phyloP scores from a whole-genome alignment of 2,329 filamentous ascomycete species.

The Colletotrichum plurivorum region DNA sequence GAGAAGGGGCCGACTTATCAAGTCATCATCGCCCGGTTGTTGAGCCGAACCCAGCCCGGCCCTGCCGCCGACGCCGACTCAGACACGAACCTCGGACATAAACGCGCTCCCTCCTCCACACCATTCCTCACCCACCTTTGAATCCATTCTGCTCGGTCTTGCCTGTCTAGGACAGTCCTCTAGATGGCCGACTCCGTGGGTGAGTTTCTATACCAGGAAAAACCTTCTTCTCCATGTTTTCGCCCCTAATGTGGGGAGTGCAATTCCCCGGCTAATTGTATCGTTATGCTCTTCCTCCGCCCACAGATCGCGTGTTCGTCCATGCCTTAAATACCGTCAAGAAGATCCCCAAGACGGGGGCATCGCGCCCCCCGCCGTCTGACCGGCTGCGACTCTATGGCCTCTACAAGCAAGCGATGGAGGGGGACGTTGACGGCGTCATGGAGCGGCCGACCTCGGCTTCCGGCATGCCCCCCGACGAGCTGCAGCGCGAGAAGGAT shows the following conservation, averaged over 20 bases:
- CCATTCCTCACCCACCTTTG: slow-evolving; percentile 11
- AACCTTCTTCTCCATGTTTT: slow-evolving; percentile 26
- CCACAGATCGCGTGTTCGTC: slow-evolving; percentile 93
- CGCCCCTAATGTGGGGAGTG: slow-evolving; percentile 43
- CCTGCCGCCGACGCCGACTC: slow-evolving; percentile 28
- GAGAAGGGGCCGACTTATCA: slow-evolving; percentile 21
- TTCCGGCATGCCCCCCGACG: slow-evolving; percentile 63
- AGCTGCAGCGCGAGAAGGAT: slow-evolving; percentile 71
- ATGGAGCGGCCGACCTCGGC: slow-evolving; percentile 82
- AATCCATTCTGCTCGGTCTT: slow-evolving; percentile 4
- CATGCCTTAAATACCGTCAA: slow-evolving; percentile 99
- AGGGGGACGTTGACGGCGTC: slow-evolving; percentile 94
- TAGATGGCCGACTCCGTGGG: slow-evolving; percentile 57
- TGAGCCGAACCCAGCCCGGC: slow-evolving; percentile 31
- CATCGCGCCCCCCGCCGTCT: slow-evolving; percentile 85
- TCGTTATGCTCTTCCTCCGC: slow-evolving; percentile 35
- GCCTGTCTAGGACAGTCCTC: slow-evolving; percentile 26
- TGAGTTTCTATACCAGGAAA: slow-evolving; percentile 44
- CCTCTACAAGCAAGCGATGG: slow-evolving; percentile 99
- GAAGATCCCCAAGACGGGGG: slow-evolving; percentile 94
- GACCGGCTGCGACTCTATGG: slow-evolving; percentile 96
- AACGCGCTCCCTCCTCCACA: slow-evolving; percentile 20
- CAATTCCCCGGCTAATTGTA: slow-evolving; percentile 40
- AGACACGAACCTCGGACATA: slow-evolving; percentile 23
- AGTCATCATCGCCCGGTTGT: slow-evolving; percentile 28